These are phyloP conservation scores for Nannizziopsis arthrosporioides DNA, from an alignment of 2,329 filamentous ascomycete genomes.

Conservation along the genomic window DNA sequence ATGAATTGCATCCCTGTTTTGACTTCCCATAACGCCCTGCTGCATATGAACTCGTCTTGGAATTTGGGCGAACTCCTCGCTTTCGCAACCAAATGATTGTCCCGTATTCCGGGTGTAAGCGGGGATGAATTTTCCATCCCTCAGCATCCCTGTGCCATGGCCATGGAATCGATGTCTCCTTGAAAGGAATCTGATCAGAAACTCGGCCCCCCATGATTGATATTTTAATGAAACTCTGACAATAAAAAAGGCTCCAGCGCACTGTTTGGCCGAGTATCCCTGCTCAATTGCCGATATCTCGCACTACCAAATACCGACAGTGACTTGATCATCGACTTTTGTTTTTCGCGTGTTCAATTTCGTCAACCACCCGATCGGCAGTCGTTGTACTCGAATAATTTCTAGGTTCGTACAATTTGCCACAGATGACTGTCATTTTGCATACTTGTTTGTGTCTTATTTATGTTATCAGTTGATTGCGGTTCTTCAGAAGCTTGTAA, in stretches of 20 bases:
- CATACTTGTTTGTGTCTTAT: background rate
- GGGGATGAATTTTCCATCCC: constrained; percentile 1
- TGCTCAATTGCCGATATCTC: constrained; percentile 8
- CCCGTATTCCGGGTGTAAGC: constrained; percentile 4
- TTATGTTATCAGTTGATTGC: constrained; percentile 2
- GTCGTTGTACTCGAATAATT: background rate
- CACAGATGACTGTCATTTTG: constrained; percentile 2
- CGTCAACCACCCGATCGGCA: background rate
- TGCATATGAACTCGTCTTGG: constrained; percentile 8
- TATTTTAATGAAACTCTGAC: background rate
- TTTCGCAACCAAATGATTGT: background rate
- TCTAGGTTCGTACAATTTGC: constrained; percentile 8
- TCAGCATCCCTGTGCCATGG: background rate
- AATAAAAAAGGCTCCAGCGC: background rate
- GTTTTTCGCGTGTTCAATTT: background rate
- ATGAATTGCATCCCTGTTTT: background rate
- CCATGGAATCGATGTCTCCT: background rate
- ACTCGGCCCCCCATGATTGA: background rate
- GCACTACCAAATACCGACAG: constrained; percentile 7
- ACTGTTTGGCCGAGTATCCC: constrained; percentile 1
- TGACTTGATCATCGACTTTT: background rate
- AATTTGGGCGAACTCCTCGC: constrained; percentile 4
- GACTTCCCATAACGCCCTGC: background rate
- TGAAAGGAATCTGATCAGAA: background rate
- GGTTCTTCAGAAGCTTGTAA: background rate